Conservation (phyloP, 2,329 filamentous ascomycete species). For the Massarina eburnea region DNA sequence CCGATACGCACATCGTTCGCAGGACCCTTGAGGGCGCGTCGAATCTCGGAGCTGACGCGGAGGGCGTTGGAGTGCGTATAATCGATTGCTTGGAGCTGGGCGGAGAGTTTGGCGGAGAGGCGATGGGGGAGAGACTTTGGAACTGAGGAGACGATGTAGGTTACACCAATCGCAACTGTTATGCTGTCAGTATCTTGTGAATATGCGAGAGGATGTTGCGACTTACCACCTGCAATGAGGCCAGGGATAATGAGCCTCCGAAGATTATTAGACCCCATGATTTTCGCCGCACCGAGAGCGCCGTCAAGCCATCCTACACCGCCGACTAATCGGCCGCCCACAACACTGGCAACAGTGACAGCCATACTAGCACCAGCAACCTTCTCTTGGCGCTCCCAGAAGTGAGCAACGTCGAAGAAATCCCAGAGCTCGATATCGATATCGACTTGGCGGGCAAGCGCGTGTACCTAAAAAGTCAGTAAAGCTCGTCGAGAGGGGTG, state of each 20-base stretch:
- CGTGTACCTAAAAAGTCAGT: too few relatives aligned
- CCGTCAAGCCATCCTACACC: slow-evolving; percentile 89
- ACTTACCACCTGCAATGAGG: slow-evolving; percentile 75
- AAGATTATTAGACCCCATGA: slow-evolving; percentile 80
- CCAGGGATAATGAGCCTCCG: slow-evolving; percentile 80
- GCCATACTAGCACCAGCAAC: slow-evolving; percentile 92
- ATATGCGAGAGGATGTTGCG: not conserved
- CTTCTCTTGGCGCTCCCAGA: slow-evolving; percentile 92
- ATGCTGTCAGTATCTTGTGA: slow-evolving; percentile 9
- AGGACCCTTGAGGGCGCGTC: slow-evolving; percentile 84
- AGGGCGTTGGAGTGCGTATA: slow-evolving; percentile 88
- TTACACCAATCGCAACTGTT: slow-evolving; percentile 70
- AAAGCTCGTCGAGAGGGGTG: too few relatives aligned
- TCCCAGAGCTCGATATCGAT: slow-evolving; percentile 87
- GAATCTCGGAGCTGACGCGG: slow-evolving; percentile 82
- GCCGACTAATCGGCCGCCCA: slow-evolving; percentile 79
- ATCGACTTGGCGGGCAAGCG: slow-evolving; percentile 80
- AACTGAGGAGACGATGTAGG: slow-evolving; percentile 83
- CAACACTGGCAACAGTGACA: slow-evolving; percentile 82
- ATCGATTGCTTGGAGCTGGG: slow-evolving; percentile 78
- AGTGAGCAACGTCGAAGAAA: slow-evolving; percentile 83
- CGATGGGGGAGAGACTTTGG: slow-evolving; percentile 85
- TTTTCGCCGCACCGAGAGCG: slow-evolving; percentile 74
- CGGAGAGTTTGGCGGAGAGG: slow-evolving; percentile 79
- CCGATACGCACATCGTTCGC: slow-evolving; percentile 82